These are phyloP conservation scores for Samsoniella hepiali DNA, from an alignment of 2,329 filamentous ascomycete species.

Conservation along the genomic window DNA sequence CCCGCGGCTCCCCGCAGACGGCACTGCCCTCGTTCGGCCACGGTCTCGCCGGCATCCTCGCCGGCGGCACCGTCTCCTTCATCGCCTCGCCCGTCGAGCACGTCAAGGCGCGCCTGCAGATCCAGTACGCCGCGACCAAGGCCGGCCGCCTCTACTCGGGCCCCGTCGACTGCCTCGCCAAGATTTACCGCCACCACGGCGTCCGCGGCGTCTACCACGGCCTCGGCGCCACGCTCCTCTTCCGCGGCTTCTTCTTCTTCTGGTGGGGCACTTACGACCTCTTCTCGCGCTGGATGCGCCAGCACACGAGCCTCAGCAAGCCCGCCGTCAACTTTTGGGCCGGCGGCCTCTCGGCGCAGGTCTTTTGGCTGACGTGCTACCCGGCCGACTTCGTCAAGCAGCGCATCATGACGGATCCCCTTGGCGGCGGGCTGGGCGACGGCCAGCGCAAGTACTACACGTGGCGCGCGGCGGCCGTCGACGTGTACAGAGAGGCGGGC, in stretches of 20 bases:
- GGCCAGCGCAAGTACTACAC: conserved; percentile 64
- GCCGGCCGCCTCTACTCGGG: conserved; percentile 76
- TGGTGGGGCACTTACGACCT: conserved; percentile 98
- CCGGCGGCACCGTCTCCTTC: conserved; percentile 86
- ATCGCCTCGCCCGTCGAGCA: conserved; percentile 94
- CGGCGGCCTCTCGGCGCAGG: conserved; percentile 84
- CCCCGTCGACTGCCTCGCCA: conserved; percentile 76
- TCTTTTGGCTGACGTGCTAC: conserved; percentile 93
- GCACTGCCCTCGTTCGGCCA: conserved; percentile 76
- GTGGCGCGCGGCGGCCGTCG: conserved; percentile 77
- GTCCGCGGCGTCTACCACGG: conserved; percentile 81
- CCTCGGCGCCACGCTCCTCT: conserved; percentile 77
- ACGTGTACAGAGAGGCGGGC: conserved; percentile 74
- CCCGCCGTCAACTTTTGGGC: conserved; percentile 96
- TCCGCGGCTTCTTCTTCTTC: conserved; percentile 92
- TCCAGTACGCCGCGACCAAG: conserved; percentile 85
- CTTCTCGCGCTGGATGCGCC: conserved; percentile 64
- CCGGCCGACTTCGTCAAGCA: conserved; percentile 94
- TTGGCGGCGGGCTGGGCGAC: conserved; percentile 68
- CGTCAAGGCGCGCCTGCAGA: conserved; percentile 88
- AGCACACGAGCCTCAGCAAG: conserved; percentile 66
- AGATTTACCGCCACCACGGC: conserved; percentile 70
- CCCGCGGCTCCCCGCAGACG: conserved; percentile 24
- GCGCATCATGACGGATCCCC: conserved; percentile 90
- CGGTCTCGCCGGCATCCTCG: conserved; percentile 80